A percentile compares a stretch with the other conserved stretches of the same genome.
These are phyloP conservation scores for Noccaea caerulescens DNA, from an alignment of 345 rosid genomes.

Conservation along the genomic window DNA sequence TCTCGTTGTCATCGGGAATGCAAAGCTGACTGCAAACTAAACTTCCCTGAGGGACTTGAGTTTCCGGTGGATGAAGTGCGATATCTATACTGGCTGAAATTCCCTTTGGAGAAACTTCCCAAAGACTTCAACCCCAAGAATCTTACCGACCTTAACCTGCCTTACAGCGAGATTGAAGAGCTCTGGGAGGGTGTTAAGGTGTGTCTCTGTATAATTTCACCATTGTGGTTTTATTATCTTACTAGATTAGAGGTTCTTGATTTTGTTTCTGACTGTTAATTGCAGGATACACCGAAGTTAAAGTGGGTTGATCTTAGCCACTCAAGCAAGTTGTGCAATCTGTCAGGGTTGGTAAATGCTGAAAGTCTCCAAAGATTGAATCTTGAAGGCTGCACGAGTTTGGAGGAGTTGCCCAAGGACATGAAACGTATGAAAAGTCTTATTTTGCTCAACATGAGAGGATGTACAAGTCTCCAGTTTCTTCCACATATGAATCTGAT, in stretches of 20 bases:
- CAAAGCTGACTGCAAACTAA: conserved; percentile 1
- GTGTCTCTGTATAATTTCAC: not conserved
- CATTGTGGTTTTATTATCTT: not conserved
- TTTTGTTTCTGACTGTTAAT: not conserved
- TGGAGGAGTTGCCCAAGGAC: not conserved
- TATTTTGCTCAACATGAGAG: conserved; percentile 30
- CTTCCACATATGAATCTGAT: conserved; percentile 8
- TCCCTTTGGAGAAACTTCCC: conserved; percentile 37
- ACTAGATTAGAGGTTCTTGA: not conserved
- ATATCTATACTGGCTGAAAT: conserved; percentile 40
- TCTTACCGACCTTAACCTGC: conserved; percentile 34
- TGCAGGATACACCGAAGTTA: conserved; percentile 42
- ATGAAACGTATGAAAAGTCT: conserved; percentile 31
- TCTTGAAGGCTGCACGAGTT: conserved; percentile 41
- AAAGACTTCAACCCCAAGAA: conserved; percentile 32
- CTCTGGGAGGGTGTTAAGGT: conserved; percentile 43
- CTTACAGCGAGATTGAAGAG: conserved; percentile 30
- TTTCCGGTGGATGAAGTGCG: conserved; percentile 19
- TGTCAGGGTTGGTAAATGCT: conserved; percentile 40
- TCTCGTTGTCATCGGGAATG: conserved; percentile 2
- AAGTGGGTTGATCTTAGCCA: conserved; percentile 37
- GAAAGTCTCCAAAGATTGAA: conserved; percentile 33
- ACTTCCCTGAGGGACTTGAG: conserved; percentile 15
- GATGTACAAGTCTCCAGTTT: conserved; percentile 25
- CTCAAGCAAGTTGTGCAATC: conserved; percentile 22